Conservation (phyloP, 257 asterid genomes). For the Ballota nigra region DNA sequence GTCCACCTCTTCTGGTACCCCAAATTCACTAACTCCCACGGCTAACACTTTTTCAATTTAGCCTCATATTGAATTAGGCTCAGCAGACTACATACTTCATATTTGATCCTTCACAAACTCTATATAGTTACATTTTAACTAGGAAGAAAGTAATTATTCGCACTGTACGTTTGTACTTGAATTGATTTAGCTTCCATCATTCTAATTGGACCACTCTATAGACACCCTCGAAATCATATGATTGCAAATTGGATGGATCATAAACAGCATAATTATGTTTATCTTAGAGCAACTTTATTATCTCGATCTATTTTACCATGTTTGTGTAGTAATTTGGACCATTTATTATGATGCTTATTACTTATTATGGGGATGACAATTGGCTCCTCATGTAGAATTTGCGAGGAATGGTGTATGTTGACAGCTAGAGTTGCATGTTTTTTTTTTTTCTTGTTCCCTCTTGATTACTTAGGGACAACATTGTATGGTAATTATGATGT, state of each 20-base stretch:
- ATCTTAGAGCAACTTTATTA: conserved; percentile 16
- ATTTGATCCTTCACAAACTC: too few relatives aligned
- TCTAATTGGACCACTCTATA: conserved; percentile 18
- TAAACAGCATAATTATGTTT: conserved; percentile 30
- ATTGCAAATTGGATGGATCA: conserved; percentile 27
- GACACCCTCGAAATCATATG: background rate
- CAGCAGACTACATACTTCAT: too few relatives aligned
- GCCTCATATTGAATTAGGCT: too few relatives aligned
- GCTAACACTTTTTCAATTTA: too few relatives aligned
- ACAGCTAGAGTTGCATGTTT: background rate
- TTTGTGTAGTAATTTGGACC: conserved; percentile 4
- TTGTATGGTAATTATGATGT: background rate
- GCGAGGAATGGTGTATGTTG: background rate
- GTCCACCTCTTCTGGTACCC: too few relatives aligned
- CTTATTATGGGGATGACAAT: background rate
- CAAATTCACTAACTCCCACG: too few relatives aligned
- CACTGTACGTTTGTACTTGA: conserved; percentile 10
- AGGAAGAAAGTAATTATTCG: background rate
- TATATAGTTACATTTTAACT: background rate
- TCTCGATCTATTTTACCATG: background rate
- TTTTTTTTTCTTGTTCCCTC: background rate
- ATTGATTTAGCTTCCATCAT: background rate
- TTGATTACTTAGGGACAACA: background rate
- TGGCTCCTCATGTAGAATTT: background rate
- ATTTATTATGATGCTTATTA: background rate